Base-by-base conservation (phyloP, 2,329 filamentous ascomycete genomes). In the Aureobasidium sp. region DNA sequence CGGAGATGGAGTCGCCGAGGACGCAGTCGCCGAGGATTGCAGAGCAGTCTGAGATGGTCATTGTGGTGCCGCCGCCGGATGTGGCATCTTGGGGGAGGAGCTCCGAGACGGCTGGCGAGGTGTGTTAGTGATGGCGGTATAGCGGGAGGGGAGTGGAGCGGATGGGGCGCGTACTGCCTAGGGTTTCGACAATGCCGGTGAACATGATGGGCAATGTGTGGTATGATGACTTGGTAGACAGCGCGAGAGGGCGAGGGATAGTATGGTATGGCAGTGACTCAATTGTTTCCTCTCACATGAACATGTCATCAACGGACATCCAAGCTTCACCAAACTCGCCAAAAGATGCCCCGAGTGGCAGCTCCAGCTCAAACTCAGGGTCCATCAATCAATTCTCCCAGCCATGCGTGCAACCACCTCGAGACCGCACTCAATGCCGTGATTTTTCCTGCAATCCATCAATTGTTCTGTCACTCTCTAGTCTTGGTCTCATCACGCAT, bases 121-220 rank as follows among this genome's bases (percentile, higher is more conserved):
- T 68, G 72, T 65, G 50, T 41, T 39, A 34, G 16, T 27, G 32
- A n/a, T n/a, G n/a, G n/a, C n/a, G n/a, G n/a, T n/a, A n/a, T n/a
- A n/a, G n/a, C n/a, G n/a, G n/a, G n/a, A n/a, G n/a, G n/a, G n/a
- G n/a, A n/a, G n/a, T n/a, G n/a, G n/a, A n/a, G n/a, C n/a, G n/a
- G n/a, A n/a, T n/a, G n/a, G n/a, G n/a, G n/a, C n/a, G n/a, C n/a
- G n/a, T n/a, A 96, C 93, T 92, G 79, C 94, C 94, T 66, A 97
- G 88, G 64, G 88, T 88, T 78, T 96, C 91, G 60, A 96, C 90
- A 64, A 96, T 89, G 68, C 94, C 94, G 62, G 94, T 97, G 72
- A 99, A 97, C 94, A 99, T 97, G 64, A 65, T 79, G 50, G 13
- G 36, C 32, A 11, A 34, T 0, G 13, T 14, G 3, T 36, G n/a